Evolutionary conservation across 345 rosid species (phyloP), one percentile per base, ranked within the genome.

Genomic region (Ricinus communis): DNA sequence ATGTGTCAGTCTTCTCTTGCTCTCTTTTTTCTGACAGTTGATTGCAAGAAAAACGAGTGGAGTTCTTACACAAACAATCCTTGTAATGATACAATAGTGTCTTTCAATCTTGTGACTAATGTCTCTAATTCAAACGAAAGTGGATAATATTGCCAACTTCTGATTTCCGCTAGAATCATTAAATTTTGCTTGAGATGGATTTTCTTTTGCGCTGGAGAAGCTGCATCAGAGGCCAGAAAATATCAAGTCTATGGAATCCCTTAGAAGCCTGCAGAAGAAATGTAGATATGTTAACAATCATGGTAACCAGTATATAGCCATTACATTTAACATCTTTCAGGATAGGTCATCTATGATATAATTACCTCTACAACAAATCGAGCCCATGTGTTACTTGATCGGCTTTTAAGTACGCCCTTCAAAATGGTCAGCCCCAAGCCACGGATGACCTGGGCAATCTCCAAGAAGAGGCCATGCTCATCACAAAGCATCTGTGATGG

Each of bases 211-310:
- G 81, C 67, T 83, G 90, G 59, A 82, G 59, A 71, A 89, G 82
- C 50, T 89, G 88, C 88, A 85, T 85, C 70, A 87, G 71, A 2
- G 94, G 91, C 94, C 94, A 87, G 77, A 89, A 89, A 24, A 89
- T 89, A 62, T 87, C 88, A 33, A 76, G 75, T 53, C 90, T 80
- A 49, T 87, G 94, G 70, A 87, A 89, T 8, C 83, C 90, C 62
- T 74, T 74, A 7, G 86, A 81, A 21, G 80, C 83, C 91, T 89
- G 89, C 66, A 25, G 9, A 19, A 6, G 65, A 16, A 43, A 33
- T 30, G 58, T 50, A 21, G 1, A 49, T 51, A 22, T 62, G 40
- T 78, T 62, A 71, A 16, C 54, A 43, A 14, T 5, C 19, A 24
- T 16, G 19, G 15, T n/a, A n/a, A n/a, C n/a, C 13, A 2, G 15